Conservation (phyloP, 768 basidiomycete species). For the Fomitopsis pulvina region DNA sequence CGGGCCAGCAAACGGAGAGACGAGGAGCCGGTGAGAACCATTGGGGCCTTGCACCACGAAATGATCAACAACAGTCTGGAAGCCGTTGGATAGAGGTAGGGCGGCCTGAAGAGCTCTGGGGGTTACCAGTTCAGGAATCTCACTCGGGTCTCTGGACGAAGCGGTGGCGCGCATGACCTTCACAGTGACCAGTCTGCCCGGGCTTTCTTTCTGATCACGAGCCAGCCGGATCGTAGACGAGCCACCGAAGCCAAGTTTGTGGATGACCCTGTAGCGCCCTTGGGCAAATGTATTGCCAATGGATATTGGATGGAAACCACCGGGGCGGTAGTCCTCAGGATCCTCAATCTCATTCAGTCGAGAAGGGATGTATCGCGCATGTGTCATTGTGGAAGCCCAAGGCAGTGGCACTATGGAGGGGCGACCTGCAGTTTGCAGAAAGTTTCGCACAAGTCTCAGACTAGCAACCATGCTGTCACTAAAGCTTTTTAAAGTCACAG, state of each 20-base stretch:
- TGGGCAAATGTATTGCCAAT: conserved; percentile 42
- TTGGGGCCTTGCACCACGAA: conserved; percentile 43
- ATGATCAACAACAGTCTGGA: conserved; percentile 33
- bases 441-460: no score
- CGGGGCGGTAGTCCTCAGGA: conserved; percentile 42
- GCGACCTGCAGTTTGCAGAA: no score
- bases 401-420: no score
- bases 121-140: conserved; percentile 26
- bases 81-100: conserved; percentile 12
- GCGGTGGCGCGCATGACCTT: conserved; percentile 29
- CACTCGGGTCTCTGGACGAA: conserved; percentile 19
- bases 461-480: no score
- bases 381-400: neutral
- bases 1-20: conserved; percentile 40
- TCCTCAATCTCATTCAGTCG: conserved; percentile 31
- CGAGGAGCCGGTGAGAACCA: conserved; percentile 43
- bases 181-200: conserved; percentile 25
- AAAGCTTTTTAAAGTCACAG: no score
- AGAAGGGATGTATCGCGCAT: conserved; percentile 3
- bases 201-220: conserved; percentile 18
- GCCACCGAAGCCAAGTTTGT: conserved; percentile 41
- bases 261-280: conserved; percentile 40
- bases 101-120: conserved; percentile 25
- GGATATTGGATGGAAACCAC: conserved; percentile 45
- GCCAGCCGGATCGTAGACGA: conserved; percentile 37